Conservation (phyloP, 192 early-diverging fungal genomes). For the Anaeromyces robustus region DNA sequence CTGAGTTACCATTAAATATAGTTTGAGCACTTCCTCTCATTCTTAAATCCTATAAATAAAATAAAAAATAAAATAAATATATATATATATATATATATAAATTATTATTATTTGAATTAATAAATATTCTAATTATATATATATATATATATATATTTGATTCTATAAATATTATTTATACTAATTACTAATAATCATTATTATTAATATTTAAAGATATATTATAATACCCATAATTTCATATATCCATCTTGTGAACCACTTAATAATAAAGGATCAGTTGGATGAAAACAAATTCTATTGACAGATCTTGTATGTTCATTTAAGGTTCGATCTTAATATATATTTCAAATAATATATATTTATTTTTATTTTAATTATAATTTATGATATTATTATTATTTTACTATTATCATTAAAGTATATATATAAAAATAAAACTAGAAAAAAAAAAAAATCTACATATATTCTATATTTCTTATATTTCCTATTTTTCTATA, state of each 20-base stretch:
- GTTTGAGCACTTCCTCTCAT: constrained; percentile 19
- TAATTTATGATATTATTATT: neutral
- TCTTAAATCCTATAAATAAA: constrained; percentile 42
- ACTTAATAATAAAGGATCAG: constrained; percentile 49
- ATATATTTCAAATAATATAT: no score
- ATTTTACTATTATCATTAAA: no score
- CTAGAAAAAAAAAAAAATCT: neutral
- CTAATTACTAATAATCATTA: no score
- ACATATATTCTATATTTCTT: no score
- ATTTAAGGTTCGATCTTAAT: constrained; percentile 46
- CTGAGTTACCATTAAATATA: constrained; percentile 58
- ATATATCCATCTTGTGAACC: constrained; percentile 61
- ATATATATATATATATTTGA: no score
- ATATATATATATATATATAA: no score
- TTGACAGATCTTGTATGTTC: constrained; percentile 61
- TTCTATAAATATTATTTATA: no score
- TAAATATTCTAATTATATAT: no score
- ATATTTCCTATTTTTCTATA: no score
- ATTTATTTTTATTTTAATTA: neutral
- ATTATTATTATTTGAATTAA: no score
- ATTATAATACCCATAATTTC: constrained; percentile 49
- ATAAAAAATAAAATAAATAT: no score
- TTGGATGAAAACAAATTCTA: constrained; percentile 61
- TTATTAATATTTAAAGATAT: neutral
- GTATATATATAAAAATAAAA: neutral